A percentile compares a stretch with the other conserved stretches of the same genome.
Conservation (phyloP, 2,329 filamentous ascomycete species). For the Cadophora gregata region DNA sequence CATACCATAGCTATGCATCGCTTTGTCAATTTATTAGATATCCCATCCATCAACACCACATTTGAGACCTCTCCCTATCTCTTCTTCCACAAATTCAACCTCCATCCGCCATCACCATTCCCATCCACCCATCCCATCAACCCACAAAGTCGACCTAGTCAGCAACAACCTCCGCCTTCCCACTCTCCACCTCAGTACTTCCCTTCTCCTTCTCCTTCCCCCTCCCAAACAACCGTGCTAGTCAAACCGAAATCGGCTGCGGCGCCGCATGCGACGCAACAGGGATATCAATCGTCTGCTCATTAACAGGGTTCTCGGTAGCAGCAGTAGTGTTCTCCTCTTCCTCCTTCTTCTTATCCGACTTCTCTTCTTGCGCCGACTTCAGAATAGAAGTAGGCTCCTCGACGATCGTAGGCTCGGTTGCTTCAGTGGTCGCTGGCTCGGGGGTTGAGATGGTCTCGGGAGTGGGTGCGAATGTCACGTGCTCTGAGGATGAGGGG, state of each 20-base stretch:
- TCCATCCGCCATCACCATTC: neutral
- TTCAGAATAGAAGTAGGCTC: neutral
- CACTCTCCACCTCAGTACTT: slow-evolving; percentile 5
- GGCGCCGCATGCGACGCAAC: slow-evolving; percentile 15
- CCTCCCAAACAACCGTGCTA: slow-evolving; percentile 18
- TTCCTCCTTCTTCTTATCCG: neutral
- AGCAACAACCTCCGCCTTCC: neutral
- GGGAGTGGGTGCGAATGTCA: neutral
- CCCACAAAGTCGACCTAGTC: neutral
- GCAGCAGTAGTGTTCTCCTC: slow-evolving; percentile 17
- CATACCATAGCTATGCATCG: neutral
- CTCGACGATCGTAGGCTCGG: neutral
- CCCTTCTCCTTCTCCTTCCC: slow-evolving; percentile 8
- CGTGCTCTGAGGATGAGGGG: neutral
- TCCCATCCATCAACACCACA: neutral
- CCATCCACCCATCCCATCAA: neutral
- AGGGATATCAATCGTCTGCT: slow-evolving; percentile 8
- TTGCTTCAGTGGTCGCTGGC: neutral
- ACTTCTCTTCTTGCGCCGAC: neutral
- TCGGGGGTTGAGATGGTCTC: neutral
- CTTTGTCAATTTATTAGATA: neutral
- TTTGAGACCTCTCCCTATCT: neutral
- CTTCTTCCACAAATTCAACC: neutral
- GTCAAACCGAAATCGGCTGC: slow-evolving; percentile 29
- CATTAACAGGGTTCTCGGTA: slow-evolving; percentile 1